A percentile compares a stretch with the other conserved stretches of the same genome.
Evolutionary conservation across 2,329 filamentous ascomycete species (phyloP).

Genomic region (Xylariaceae sp.): DNA sequence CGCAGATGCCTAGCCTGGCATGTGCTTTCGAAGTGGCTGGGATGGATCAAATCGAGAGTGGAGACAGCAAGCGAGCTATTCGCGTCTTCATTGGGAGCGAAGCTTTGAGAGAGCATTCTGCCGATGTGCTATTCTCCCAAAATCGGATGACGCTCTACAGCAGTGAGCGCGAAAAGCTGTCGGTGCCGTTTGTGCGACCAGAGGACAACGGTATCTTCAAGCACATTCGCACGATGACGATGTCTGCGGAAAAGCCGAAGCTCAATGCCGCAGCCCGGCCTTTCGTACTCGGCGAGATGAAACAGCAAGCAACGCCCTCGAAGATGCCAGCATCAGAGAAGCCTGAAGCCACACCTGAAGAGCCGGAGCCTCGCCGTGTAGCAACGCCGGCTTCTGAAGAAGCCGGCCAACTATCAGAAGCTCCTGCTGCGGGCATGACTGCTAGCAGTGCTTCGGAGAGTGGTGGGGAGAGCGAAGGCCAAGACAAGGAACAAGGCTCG

Average conservation of each 20-base stretch:
- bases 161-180: slow-evolving; percentile 77
- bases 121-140: slow-evolving; percentile 85
- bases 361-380: slow-evolving; percentile 28
- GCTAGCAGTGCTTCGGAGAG: slow-evolving; percentile 35
- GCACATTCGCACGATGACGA: slow-evolving; percentile 57
- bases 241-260: slow-evolving; percentile 47
- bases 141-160: slow-evolving; percentile 84
- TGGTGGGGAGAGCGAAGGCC: slow-evolving; percentile 36
- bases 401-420: slow-evolving; percentile 26
- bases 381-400: slow-evolving; percentile 27
- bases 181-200: slow-evolving; percentile 84
- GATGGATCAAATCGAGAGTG: slow-evolving; percentile 40
- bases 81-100: slow-evolving; percentile 89
- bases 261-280: slow-evolving; percentile 46
- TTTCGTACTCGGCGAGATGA: slow-evolving; percentile 32
- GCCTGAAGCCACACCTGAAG: slow-evolving; percentile 19
- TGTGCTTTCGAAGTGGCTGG: slow-evolving; percentile 71
- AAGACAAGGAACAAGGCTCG: slow-evolving; percentile 17
- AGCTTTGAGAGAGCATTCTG: slow-evolving; percentile 74
- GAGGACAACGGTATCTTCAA: slow-evolving; percentile 81
- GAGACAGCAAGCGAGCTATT: slow-evolving; percentile 54
- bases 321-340: slow-evolving; percentile 15
- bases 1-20: slow-evolving; percentile 73
- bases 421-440: slow-evolving; percentile 15
- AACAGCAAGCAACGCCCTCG: slow-evolving; percentile 11